Evolutionary conservation across 2,329 filamentous ascomycete genomes (phyloP).

Genomic region (Fusarium sp.): DNA sequence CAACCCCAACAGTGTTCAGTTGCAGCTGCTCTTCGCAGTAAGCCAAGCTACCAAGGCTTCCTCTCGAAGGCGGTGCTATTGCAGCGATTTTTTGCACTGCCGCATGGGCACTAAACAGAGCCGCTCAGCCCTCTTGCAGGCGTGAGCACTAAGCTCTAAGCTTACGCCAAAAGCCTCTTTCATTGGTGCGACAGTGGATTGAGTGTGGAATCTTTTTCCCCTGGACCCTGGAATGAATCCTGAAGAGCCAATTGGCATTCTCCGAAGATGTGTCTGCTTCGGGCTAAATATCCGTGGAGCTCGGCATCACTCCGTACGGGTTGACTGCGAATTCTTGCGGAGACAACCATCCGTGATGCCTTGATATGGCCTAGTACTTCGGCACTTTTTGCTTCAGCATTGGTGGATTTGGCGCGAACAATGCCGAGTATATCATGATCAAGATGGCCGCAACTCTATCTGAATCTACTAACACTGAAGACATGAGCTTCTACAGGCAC

Average conservation of each 20-base stretch:
- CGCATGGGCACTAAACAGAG: not conserved
- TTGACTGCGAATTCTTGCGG: conserved; percentile 2
- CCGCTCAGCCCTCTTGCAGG: too few species aligned
- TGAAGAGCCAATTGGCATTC: not conserved
- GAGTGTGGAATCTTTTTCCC: not conserved
- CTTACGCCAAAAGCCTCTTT: not conserved
- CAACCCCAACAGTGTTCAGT: not conserved
- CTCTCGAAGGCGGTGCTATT: not conserved
- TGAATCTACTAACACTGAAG: too few species aligned
- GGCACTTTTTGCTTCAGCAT: not conserved
- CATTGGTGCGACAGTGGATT: conserved; percentile 2
- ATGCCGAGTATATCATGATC: not conserved
- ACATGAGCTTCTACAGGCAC: too few species aligned
- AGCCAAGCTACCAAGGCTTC: too few species aligned
- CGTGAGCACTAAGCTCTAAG: conserved; percentile 14
- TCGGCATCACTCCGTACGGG: too few species aligned
- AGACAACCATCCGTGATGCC: not conserved
- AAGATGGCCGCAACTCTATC: not conserved
- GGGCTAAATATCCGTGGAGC: not conserved
- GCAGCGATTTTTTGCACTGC: too few species aligned
- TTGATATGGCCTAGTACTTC: not conserved
- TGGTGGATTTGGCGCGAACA: not conserved
- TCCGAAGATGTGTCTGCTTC: not conserved
- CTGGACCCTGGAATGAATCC: conserved; percentile 7
- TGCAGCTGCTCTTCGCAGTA: not conserved